phyloP scores from a whole-genome alignment of 116 monocot species.

The Trichopus zeylanicus region DNA sequence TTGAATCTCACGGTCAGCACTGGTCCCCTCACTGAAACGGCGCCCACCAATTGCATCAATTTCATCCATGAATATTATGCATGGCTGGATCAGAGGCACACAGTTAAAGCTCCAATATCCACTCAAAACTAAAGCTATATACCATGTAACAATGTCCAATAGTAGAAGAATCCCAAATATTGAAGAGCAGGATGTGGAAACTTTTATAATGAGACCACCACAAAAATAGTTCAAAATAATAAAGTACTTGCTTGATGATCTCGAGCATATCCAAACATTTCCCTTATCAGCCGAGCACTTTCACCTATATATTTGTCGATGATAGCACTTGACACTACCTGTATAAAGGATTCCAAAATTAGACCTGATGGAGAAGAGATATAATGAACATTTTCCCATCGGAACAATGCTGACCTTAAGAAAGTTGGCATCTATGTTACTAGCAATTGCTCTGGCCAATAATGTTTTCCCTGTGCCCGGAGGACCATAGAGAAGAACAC shows the following conservation, averaged over 20 bases:
- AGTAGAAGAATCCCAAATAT: not conserved
- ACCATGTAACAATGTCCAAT: not conserved
- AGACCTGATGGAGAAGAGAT: not conserved
- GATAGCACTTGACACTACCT: conserved; percentile 99
- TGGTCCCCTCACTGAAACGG: conserved; percentile 96
- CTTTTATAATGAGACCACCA: not conserved
- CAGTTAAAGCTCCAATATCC: not conserved
- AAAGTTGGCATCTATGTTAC: conserved; percentile 99
- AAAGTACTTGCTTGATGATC: conserved; percentile 85
- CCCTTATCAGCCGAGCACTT: conserved; percentile 94
- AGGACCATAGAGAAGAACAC: conserved; percentile 96
- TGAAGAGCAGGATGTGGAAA: not conserved
- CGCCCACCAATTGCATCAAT: conserved; percentile 98
- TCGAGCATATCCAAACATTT: conserved; percentile 99
- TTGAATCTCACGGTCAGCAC: conserved; percentile 98
- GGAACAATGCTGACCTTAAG: conserved; percentile 52
- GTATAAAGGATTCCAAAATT: conserved; percentile 4
- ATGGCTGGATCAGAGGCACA: conserved; percentile 42
- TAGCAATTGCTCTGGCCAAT: conserved; percentile 96
- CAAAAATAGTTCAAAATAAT: not conserved
- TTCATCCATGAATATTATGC: conserved; percentile 99
- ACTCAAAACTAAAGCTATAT: not conserved
- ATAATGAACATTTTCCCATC: not conserved
- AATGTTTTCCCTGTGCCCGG: conserved; percentile 99
- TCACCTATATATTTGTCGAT: conserved; percentile 99